Evolutionary conservation across 345 rosid genomes (phyloP), one percentile per base, ranked within the genome.

Genomic region (Citrus reticulata): DNA sequence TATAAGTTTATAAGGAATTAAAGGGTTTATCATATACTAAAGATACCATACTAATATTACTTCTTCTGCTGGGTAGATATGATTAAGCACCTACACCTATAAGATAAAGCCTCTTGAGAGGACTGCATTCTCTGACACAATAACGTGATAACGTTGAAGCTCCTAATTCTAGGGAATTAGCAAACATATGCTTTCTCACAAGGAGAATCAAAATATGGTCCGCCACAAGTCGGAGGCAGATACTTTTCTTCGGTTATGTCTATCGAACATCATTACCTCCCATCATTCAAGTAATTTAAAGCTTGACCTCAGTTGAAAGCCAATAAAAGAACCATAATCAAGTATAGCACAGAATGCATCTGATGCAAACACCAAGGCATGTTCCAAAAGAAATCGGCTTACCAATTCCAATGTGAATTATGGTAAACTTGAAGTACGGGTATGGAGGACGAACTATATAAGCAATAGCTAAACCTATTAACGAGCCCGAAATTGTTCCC

Each of bases 381-480:
- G 58, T 29, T 51, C 66, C 20, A 25, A 24, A 34, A 32, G 42
- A 71, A 10, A 67, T 74, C 11, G 69, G 73, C 97, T 88, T 77
- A 96, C 98, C 98, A 65, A 90, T 93, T 80, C 92, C 99, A 71
- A 93, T 87, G 37, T 94, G 98, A 64, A 97, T 64, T 81, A 97
- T 89, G 42, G 98, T 89, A 70, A 97, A 93, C 90, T 88, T 97
- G 93, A 94, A 97, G 85, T 87, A 97, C 11, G 99, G 99, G 79
- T 94, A 92, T 57, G 99, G 99, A 3, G 99, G 99, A 67, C 81
- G 93, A 68, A 92, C 89, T 7, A 91, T 67, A 70, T 82, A 82
- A 20, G 95, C 98, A 77, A 92, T 87, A 22, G 76, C 30, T 5
- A 91, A 86, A 58, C 99, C 99, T 51, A 97, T 94, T 5, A 92